Base-by-base conservation (phyloP, 2,329 filamentous ascomycete species). In the Colletotrichum godetiae region DNA sequence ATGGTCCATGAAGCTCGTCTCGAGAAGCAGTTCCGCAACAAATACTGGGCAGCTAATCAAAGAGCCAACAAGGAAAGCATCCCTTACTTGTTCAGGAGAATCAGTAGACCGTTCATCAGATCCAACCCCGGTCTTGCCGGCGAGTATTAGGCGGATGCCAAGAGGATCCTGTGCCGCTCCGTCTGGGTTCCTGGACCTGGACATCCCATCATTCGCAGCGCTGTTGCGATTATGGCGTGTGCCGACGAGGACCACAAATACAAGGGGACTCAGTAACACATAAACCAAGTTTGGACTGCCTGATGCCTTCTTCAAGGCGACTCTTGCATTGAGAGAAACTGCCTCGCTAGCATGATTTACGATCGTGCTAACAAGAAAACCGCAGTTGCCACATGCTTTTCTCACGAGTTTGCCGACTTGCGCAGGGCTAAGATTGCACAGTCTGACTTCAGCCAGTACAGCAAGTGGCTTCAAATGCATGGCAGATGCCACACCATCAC, bases 151-250 rank as follows among this genome's bases (percentile, higher is more conserved):
- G 29, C 19, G 11, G 22, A 12, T 31, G 70, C 67, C 12, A 65
- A 33, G 29, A 67, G 65, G n/a, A 61, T 73, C 11, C 37, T 73
- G 27, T 29, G 67, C 11, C 70, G 67, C 19, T 73, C 70, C 3
- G 67, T 73, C 15, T 66, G 35, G 29, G 67, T 73, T 46, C 42
- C 31, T 13, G 46, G 56, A 4, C 33, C 49, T 1, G 67, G 57
- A 22, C 70, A 73, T 24, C 67, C 70, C 27, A 57, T 73, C 46
- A 66, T 70, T 7, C 67, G 61, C 1, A 73, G 70, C 24, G 70
- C 70, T 2, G 70, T 70, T n/a, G 70, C 70, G 49, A 70, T 70
- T 33, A 73, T 73, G 70, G 56, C 57, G 11, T 10, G 60, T 31
- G 70, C 70, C 1, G 46, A 61, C 22, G 27, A 65, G 10, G 11